Conservation (phyloP, 208 protist species). For the Leishmania martiniquensis region DNA sequence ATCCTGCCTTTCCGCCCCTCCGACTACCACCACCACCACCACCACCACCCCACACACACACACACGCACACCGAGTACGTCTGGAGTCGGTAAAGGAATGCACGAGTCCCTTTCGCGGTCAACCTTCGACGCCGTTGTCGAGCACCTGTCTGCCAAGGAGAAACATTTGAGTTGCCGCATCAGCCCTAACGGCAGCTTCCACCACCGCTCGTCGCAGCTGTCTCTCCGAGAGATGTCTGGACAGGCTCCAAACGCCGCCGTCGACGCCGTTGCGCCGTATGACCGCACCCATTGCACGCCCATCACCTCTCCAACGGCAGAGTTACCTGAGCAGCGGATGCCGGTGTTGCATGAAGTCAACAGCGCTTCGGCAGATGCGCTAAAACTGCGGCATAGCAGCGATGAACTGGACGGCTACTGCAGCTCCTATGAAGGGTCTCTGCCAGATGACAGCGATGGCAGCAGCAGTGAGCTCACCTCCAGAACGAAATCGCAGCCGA, state of each 20-base stretch:
- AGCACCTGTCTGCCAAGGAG: constrained; percentile 4
- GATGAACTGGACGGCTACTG: constrained; percentile 33
- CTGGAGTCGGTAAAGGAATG: background rate
- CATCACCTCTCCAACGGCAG: background rate
- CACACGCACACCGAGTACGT: background rate
- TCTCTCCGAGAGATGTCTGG: background rate
- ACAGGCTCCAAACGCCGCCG: background rate
- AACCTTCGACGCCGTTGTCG: constrained; percentile 11
- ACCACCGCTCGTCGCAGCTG: background rate
- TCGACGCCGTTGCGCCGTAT: background rate
- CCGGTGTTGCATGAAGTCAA: constrained; percentile 1
- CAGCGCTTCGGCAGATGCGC: background rate
- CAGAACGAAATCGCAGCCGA: background rate
- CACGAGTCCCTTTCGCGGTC: background rate
- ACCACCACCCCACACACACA: background rate
- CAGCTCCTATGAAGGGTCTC: constrained; percentile 29
- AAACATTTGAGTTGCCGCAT: background rate
- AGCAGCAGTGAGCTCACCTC: constrained; percentile 4
- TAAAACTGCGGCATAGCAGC: constrained; percentile 16
- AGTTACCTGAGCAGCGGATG: background rate
- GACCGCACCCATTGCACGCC: background rate
- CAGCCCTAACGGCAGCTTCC: background rate
- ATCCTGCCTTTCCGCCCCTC: too few relatives aligned
- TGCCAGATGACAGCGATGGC: constrained; percentile 13
- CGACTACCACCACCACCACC: background rate